Base-by-base conservation (phyloP, 805 yeast genomes). In the Pichia cephalocereana region DNA sequence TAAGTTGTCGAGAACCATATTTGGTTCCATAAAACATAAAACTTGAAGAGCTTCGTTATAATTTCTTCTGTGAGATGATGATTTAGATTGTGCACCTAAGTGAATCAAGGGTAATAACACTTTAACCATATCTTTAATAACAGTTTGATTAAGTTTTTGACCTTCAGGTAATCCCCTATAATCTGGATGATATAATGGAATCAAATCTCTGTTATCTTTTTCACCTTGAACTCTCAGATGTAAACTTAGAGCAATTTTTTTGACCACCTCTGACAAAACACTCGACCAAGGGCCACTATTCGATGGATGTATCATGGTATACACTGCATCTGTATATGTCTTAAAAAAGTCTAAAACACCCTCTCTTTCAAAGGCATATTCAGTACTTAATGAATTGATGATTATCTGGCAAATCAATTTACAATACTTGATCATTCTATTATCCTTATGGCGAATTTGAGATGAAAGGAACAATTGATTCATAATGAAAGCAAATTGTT, bases 301-400 rank as follows among this genome's bases (percentile, higher is more conserved):
- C 0, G 98, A 89, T 8, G 99, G 99, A 63, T 93, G 97, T 4
- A 81, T 82, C 64, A 83, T 86, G 18, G 96, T 86, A 52, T 78
- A 83, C 7, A 89, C 69, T 0, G 95, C 79, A 46, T 80, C 79
- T n/a, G 84, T 56, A 28, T 86, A 67, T 0, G 79, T 72, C 23
- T 70, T 68, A 6, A 90, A 57, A 44, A 74, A 69, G 17, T 71
- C 76, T 54, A 83, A 61, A 23, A 81, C 70, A 7, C 80, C 80
- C 18, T 61, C 70, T 2, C 60, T 49, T 2, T 64, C 73, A 12
- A 67, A 55, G 0, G 72, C 68, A 37, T 61, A 55, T 5, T 72
- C 64, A 0, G 86, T 83, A 18, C 74, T 72, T 5, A 90, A 64
- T 0, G 91, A 82, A 59, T 74, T 80, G 0, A 86, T 72, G 3